phyloP scores from a whole-genome alignment of 495 filamentous ascomycete species.

The Aspergillus nidulans region DNA sequence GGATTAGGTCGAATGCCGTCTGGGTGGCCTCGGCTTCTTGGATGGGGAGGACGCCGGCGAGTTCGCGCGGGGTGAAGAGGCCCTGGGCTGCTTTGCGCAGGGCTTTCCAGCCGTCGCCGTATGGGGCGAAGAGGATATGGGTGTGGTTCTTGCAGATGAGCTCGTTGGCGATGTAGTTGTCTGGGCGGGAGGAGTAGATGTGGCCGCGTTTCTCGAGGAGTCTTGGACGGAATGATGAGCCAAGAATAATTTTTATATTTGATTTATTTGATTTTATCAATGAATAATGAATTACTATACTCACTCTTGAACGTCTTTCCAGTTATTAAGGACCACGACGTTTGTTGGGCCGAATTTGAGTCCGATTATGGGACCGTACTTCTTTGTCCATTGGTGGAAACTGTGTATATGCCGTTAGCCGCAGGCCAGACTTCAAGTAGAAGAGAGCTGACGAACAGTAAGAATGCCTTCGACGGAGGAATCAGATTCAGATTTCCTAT shows the following conservation, averaged over 20 bases:
- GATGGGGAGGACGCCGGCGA: neutral
- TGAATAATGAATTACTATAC: neutral
- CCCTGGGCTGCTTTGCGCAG: neutral
- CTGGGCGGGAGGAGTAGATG: constrained; percentile 1
- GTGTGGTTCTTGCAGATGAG: constrained; percentile 2
- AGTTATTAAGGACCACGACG: neutral
- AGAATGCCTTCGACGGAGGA: neutral
- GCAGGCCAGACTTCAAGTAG: neutral
- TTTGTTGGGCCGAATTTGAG: neutral
- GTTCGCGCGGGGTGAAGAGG: neutral
- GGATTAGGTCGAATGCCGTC: neutral
- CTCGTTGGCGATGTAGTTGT: constrained; percentile 7
- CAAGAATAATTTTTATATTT: neutral
- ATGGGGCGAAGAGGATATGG: neutral
- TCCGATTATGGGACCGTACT: neutral
- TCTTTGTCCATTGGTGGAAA: constrained; percentile 1
- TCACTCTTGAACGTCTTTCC: constrained; percentile 1
- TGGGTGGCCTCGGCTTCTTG: constrained; percentile 1
- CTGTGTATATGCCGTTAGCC: neutral
- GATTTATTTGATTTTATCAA: too few species aligned
- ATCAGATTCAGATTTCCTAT: constrained; percentile 1
- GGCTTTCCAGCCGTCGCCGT: neutral
- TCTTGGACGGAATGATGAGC: neutral
- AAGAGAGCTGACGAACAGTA: neutral
- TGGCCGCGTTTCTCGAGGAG: constrained; percentile 5